phyloP scores from a whole-genome alignment of 768 basidiomycete genomes.

The Mycena alexandri region DNA sequence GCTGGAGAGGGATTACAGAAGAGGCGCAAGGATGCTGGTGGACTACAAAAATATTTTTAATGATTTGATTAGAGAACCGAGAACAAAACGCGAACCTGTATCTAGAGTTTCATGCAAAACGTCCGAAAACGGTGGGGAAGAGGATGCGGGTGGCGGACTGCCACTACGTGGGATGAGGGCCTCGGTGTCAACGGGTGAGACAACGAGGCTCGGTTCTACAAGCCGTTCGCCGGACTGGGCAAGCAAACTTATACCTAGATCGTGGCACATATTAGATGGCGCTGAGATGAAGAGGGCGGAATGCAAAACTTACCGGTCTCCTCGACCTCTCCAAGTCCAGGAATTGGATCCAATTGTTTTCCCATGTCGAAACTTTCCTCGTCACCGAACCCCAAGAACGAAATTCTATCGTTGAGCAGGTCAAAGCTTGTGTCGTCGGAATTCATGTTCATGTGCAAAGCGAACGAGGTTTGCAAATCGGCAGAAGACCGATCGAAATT shows the following conservation, averaged over 20 bases:
- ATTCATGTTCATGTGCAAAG: conserved; percentile 59
- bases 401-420: conserved; percentile 65
- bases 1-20: conserved; percentile 14
- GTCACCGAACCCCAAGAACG: conserved; percentile 56
- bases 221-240: not conserved
- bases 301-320: conserved; percentile 9
- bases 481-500: conserved; percentile 55
- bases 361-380: conserved; percentile 57
- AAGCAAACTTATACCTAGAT: not conserved
- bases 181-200: not conserved
- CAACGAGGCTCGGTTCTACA: not conserved
- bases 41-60: not conserved
- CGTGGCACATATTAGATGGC: not conserved
- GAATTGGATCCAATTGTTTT: conserved; percentile 9
- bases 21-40: conserved; percentile 9
- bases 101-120: not conserved
- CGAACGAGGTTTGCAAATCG: conserved; percentile 63
- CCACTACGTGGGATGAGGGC: not conserved
- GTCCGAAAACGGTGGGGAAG: not conserved
- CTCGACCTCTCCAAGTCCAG: conserved; percentile 9
- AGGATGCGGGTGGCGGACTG: not conserved
- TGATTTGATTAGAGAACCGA: not conserved
- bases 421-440: conserved; percentile 64
- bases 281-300: not conserved
- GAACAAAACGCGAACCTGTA: conserved; percentile 22